phyloP scores from a whole-genome alignment of 75 land plant genomes.

The Azolla pinnata region DNA sequence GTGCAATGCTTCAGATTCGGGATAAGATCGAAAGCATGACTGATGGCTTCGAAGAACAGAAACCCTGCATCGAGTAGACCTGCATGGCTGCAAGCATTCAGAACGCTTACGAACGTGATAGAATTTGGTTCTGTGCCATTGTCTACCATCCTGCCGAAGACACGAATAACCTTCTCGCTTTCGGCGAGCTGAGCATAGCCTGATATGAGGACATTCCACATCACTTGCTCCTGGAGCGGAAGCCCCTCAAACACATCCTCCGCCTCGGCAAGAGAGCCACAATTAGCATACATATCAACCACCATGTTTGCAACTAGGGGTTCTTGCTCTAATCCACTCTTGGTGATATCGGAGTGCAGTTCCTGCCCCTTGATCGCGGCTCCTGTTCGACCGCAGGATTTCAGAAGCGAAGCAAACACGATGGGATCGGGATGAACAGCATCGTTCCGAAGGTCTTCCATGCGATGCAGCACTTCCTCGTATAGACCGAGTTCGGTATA shows the following conservation, averaged over 20 bases:
- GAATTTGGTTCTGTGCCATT: slow-evolving; percentile 18
- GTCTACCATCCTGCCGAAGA: slow-evolving; percentile 24
- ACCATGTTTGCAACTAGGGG: background rate
- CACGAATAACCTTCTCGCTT: slow-evolving; percentile 18
- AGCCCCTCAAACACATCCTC: slow-evolving; percentile 14
- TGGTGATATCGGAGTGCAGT: background rate
- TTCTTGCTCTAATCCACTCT: background rate
- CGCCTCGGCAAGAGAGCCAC: slow-evolving; percentile 14
- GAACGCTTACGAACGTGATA: slow-evolving; percentile 27
- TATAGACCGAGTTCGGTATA: background rate
- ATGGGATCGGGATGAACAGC: background rate
- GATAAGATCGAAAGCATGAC: no score
- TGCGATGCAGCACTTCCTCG: background rate
- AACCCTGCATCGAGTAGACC: slow-evolving; percentile 7
- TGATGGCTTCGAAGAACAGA: no score
- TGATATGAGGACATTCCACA: slow-evolving; percentile 12
- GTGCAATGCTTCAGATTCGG: no score
- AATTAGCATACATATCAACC: slow-evolving; percentile 20
- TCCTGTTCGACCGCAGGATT: background rate
- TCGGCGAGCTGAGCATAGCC: slow-evolving; percentile 17
- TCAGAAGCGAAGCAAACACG: background rate
- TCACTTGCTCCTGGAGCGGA: slow-evolving; percentile 1
- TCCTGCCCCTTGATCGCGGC: background rate
- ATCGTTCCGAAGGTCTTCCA: background rate
- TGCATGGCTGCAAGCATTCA: slow-evolving; percentile 24